Percentiles rank a stretch among this genome's conserved stretches.
Conservation (phyloP, 2,329 filamentous ascomycete genomes). For the Fusarium sacchari region DNA sequence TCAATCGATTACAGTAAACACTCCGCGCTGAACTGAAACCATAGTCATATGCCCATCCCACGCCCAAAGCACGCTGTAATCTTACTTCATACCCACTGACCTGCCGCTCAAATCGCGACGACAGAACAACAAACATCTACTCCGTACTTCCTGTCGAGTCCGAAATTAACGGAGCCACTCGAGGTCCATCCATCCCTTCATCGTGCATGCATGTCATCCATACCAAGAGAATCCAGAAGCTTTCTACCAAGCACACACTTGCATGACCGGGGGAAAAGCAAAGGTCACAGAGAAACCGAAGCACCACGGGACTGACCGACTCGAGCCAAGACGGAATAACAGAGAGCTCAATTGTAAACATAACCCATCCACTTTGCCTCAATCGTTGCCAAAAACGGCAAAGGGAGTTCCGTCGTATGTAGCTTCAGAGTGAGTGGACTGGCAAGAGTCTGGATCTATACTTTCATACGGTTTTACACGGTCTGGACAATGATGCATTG, state of each 20-base stretch:
- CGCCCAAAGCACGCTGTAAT: conserved; percentile 31
- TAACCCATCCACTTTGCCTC: background rate
- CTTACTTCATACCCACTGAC: conserved; percentile 31
- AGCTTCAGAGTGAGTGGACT: background rate
- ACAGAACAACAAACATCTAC: conserved; percentile 8
- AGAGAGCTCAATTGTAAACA: background rate
- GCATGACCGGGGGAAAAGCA: conserved; percentile 19
- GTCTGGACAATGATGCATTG: conserved; percentile 3
- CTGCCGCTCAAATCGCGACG: conserved; percentile 11
- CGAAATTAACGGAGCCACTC: conserved; percentile 32
- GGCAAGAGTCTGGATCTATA: background rate
- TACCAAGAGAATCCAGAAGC: conserved; percentile 7
- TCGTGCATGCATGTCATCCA: conserved; percentile 32
- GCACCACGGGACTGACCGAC: conserved; percentile 9
- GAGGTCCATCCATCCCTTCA: conserved; percentile 8
- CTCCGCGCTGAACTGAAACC: conserved; percentile 26
- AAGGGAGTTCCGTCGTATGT: background rate
- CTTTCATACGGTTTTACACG: background rate
- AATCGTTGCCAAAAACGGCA: background rate
- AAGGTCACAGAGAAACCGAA: background rate
- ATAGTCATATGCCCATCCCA: conserved; percentile 20
- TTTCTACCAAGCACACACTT: conserved; percentile 4
- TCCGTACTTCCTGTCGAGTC: conserved; percentile 1
- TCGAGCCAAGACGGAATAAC: background rate
- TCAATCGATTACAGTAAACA: conserved; percentile 12